phyloP scores from a whole-genome alignment of 176 grass and related monocot species.

The Elaeis guineensis region DNA sequence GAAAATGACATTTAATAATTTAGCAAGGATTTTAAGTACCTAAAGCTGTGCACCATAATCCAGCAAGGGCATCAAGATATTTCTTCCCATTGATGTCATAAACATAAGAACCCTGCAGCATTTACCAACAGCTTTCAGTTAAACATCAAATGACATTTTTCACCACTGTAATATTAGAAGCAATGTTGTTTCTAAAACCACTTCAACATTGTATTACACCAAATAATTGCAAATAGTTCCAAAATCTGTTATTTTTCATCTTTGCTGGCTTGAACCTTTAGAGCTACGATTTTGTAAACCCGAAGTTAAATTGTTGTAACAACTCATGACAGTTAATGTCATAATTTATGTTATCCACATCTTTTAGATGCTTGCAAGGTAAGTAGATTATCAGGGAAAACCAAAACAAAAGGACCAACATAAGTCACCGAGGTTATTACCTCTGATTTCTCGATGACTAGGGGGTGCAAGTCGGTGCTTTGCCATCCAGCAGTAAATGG shows the following conservation, averaged over 20 bases:
- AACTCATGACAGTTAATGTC: no score
- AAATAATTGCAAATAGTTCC: no score
- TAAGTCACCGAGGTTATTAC: constrained; percentile 22
- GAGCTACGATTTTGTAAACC: no score
- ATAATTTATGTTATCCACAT: no score
- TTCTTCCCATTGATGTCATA: constrained; percentile 83
- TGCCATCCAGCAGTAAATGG: constrained; percentile 99
- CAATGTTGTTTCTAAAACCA: no score
- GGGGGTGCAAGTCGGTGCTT: constrained; percentile 65
- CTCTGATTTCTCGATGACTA: constrained; percentile 89
- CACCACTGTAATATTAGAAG: no score
- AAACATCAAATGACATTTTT: no score
- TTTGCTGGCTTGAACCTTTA: no score
- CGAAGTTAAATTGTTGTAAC: no score
- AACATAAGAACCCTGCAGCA: constrained; percentile 74
- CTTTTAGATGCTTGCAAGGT: background rate
- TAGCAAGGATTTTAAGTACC: constrained; percentile 31
- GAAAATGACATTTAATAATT: background rate
- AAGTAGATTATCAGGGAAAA: background rate
- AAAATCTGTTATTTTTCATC: no score
- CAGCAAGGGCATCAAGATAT: constrained; percentile 87
- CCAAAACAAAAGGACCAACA: background rate
- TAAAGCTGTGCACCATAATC: constrained; percentile 93
- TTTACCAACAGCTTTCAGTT: no score
- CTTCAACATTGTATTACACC: no score